These are phyloP conservation scores for Polytrichum formosum DNA, from an alignment of 225 moss, liverwort and hornwort genomes.

Conservation along the genomic window DNA sequence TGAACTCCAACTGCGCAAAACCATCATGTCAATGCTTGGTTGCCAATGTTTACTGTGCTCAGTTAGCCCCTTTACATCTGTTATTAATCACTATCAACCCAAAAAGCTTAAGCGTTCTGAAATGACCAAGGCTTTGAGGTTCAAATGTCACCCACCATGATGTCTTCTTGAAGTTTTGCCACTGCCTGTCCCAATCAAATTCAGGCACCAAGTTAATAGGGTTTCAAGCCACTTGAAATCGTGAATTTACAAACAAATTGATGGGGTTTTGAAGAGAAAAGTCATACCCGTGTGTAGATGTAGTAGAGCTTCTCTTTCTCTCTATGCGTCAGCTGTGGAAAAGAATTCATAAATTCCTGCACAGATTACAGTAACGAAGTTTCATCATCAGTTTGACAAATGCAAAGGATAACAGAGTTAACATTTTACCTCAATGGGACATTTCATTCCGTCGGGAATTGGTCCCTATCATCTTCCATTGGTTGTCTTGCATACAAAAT, in stretches of 20 bases:
- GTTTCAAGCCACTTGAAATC: no score
- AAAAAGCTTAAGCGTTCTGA: neutral
- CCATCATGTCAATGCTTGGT: slow-evolving; percentile 10
- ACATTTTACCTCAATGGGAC: no score
- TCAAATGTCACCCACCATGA: slow-evolving; percentile 32
- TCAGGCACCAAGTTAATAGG: neutral
- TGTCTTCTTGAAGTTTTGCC: slow-evolving; percentile 54
- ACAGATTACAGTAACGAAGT: slow-evolving; percentile 3
- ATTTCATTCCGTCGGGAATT: no score
- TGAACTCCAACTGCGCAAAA: slow-evolving; percentile 50
- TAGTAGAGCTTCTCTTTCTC: slow-evolving; percentile 53
- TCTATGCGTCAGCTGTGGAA: slow-evolving; percentile 31
- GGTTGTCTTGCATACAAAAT: no score
- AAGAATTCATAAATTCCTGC: slow-evolving; percentile 48
- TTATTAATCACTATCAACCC: neutral
- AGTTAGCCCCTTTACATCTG: slow-evolving; percentile 6
- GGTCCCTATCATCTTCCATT: no score
- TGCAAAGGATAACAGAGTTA: neutral
- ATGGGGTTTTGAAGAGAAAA: no score
- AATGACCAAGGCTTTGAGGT: no score
- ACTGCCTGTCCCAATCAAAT: slow-evolving; percentile 32
- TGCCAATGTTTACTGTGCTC: slow-evolving; percentile 12
- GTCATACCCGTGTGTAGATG: slow-evolving; percentile 43
- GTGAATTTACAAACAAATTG: no score
- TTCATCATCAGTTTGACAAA: slow-evolving; percentile 4